Evolutionary conservation across 2,329 filamentous ascomycete species (phyloP).

Genomic region (Coniochaeta prunicola): DNA sequence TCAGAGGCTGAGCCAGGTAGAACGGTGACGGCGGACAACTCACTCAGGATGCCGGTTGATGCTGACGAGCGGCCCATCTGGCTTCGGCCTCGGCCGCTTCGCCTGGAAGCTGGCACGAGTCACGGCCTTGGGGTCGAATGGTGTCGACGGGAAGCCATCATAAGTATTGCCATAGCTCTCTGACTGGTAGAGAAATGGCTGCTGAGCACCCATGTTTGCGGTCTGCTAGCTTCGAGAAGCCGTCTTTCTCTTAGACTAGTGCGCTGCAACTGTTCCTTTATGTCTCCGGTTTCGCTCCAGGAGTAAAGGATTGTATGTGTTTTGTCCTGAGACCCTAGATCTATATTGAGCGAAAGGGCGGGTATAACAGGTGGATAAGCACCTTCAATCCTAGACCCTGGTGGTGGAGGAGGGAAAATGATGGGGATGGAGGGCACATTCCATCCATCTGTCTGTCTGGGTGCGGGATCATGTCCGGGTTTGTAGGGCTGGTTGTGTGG

Average conservation of each 20-base stretch:
- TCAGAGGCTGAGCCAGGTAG: neutral
- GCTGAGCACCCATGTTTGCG: conserved; percentile 23
- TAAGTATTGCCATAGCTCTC: conserved; percentile 26
- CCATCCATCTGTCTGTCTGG: neutral
- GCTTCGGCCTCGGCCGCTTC: conserved; percentile 54
- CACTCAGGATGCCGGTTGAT: conserved; percentile 88
- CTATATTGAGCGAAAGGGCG: neutral
- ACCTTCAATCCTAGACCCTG: neutral
- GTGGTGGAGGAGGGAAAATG: neutral
- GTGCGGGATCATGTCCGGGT: neutral
- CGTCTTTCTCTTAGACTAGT: neutral
- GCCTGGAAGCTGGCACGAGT: conserved; percentile 71
- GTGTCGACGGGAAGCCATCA: conserved; percentile 43
- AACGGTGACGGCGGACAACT: conserved; percentile 21
- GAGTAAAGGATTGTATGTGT: neutral
- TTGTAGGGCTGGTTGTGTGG: neutral
- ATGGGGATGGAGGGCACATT: neutral
- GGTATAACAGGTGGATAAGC: neutral
- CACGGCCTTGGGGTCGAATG: conserved; percentile 82
- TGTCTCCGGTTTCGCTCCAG: neutral
- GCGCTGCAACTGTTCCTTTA: neutral
- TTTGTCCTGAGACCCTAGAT: neutral
- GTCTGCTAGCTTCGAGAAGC: neutral
- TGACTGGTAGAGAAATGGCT: conserved; percentile 67
- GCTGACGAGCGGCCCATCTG: conserved; percentile 67